Conservation (phyloP, 306 rosid genomes). For the Quercus robur region DNA sequence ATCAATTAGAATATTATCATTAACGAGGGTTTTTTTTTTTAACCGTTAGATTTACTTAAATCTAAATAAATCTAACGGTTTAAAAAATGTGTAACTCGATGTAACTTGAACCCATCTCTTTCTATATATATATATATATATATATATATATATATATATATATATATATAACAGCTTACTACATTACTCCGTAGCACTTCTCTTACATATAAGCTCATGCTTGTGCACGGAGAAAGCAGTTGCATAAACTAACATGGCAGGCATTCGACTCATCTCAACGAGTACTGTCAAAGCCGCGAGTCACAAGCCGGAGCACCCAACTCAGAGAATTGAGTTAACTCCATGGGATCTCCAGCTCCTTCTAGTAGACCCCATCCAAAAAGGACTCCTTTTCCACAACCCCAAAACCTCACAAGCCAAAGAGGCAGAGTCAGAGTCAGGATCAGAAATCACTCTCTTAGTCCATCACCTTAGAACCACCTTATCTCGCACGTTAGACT, state of each 20-base stretch:
- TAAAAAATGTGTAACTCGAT: too few relatives aligned
- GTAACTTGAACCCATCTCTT: too few relatives aligned
- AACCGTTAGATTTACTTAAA: too few relatives aligned
- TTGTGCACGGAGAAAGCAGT: not conserved
- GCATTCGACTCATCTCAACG: not conserved
- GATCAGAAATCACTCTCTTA: not conserved
- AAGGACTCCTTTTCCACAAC: not conserved
- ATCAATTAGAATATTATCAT: too few relatives aligned
- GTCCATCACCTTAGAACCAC: not conserved
- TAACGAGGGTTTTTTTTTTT: too few relatives aligned
- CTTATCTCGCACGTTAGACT: not conserved
- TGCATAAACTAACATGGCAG: not conserved
- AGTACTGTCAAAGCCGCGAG: not conserved
- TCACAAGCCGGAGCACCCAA: not conserved
- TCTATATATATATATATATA: too few relatives aligned
- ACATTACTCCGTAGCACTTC: too few relatives aligned
- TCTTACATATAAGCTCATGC: too few relatives aligned
- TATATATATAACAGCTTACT: too few relatives aligned
- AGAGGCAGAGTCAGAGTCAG: too few relatives aligned
- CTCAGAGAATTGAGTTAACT: not conserved
- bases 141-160: too few relatives aligned
- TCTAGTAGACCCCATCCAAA: not conserved
- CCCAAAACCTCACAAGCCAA: not conserved
- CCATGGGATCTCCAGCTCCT: constrained; percentile 4
- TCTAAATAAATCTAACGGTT: too few relatives aligned